Conservation (phyloP, 2,329 filamentous ascomycete genomes). For the Byssochlamys sp. region DNA sequence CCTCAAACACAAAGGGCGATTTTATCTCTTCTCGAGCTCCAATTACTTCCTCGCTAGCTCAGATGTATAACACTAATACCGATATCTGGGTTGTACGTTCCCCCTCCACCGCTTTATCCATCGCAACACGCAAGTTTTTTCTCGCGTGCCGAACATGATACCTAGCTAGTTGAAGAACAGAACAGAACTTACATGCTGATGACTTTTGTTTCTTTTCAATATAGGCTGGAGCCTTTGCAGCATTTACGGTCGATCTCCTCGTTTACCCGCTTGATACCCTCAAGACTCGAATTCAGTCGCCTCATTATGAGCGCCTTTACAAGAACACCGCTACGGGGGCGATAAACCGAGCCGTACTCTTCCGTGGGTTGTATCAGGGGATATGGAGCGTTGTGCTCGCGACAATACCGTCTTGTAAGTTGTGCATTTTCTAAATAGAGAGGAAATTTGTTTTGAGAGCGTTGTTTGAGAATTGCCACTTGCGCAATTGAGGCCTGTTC, state of each 20-base stretch:
- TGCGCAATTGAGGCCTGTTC: not conserved
- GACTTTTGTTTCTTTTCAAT: not conserved
- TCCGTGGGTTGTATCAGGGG: constrained; percentile 75
- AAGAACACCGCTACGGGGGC: constrained; percentile 47
- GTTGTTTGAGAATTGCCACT: not conserved
- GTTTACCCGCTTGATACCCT: constrained; percentile 83
- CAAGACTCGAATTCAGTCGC: constrained; percentile 76
- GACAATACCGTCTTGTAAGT: constrained; percentile 71
- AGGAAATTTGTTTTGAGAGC: not conserved
- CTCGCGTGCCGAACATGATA: not conserved
- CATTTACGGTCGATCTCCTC: constrained; percentile 74
- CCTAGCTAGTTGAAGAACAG: not conserved
- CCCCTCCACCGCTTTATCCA: not conserved
- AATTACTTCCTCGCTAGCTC: not conserved
- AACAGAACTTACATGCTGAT: not conserved
- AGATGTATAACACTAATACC: constrained; percentile 44
- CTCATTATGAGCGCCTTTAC: constrained; percentile 61
- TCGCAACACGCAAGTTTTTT: not conserved
- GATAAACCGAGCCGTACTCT: constrained; percentile 47
- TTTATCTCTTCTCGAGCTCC: not conserved
- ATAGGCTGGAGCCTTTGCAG: constrained; percentile 74
- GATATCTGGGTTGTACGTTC: constrained; percentile 49
- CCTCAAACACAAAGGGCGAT: not conserved
- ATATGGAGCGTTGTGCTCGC: constrained; percentile 75
- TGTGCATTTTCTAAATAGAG: not conserved